Conservation (phyloP, 345 rosid species). For the Odontarrhena argentea region DNA sequence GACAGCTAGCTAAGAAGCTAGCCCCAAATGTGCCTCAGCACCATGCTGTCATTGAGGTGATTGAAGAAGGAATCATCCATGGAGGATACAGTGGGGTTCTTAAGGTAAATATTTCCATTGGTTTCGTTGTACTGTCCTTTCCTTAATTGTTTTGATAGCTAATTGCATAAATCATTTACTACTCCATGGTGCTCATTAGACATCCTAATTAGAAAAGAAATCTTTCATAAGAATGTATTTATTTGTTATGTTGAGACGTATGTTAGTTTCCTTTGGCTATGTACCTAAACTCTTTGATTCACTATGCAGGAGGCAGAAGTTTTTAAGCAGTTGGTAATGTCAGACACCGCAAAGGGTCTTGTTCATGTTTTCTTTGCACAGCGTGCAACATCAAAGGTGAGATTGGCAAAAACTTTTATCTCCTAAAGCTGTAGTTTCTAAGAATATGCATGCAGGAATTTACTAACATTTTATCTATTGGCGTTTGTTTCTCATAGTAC, state of each 20-base stretch:
- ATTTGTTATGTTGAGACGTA: neutral
- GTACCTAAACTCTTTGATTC: constrained; percentile 22
- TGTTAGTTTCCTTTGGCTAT: constrained; percentile 6
- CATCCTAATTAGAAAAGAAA: constrained; percentile 1
- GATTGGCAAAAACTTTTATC: constrained; percentile 7
- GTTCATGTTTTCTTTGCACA: constrained; percentile 90
- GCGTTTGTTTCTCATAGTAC: constrained; percentile 2
- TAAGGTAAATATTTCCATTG: constrained; percentile 49
- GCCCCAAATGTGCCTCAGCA: constrained; percentile 94
- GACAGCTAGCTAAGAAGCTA: constrained; percentile 69
- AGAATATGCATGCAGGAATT: neutral
- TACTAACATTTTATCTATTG: neutral
- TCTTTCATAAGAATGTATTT: neutral
- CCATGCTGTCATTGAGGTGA: constrained; percentile 80
- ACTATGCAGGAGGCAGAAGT: constrained; percentile 79
- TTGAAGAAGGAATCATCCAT: constrained; percentile 88
- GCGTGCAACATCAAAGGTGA: constrained; percentile 82
- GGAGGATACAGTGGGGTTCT: constrained; percentile 93
- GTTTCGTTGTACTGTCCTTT: neutral
- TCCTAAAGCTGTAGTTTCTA: neutral
- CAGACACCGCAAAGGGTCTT: constrained; percentile 81
- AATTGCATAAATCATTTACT: neutral
- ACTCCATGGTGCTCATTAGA: neutral
- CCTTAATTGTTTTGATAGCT: neutral
- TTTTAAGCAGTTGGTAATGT: constrained; percentile 66